phyloP scores from a whole-genome alignment of 257 asterid genomes.

The Solanum phureja region DNA sequence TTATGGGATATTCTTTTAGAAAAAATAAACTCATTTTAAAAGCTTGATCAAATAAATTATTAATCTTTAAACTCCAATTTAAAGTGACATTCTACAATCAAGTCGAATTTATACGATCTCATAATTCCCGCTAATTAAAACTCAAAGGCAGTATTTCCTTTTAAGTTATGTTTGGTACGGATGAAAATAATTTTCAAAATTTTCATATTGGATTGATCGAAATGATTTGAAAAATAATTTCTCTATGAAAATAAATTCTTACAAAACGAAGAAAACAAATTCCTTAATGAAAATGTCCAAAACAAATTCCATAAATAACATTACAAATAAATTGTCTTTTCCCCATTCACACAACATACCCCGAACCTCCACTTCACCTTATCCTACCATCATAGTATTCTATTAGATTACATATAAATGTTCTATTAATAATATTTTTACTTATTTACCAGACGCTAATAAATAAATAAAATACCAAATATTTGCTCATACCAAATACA shows the following conservation, averaged over 20 bases:
- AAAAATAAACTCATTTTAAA: no score
- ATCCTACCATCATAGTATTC: no score
- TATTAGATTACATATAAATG: no score
- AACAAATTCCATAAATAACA: neutral
- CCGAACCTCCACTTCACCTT: no score
- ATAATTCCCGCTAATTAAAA: neutral
- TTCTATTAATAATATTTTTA: no score
- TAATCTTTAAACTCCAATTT: neutral
- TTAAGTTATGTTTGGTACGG: no score
- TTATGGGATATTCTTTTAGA: no score
- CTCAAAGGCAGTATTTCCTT: neutral
- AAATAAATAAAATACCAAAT: no score
- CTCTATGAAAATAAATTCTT: neutral
- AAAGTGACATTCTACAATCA: neutral
- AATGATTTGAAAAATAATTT: neutral
- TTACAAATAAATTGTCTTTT: no score
- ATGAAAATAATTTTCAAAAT: neutral
- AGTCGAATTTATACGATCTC: neutral
- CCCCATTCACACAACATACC: neutral
- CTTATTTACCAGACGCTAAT: no score
- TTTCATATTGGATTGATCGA: neutral
- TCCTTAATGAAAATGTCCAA: neutral
- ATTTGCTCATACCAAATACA: no score
- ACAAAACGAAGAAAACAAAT: accelerated
- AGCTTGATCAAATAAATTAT: neutral